Base-by-base conservation (phyloP, 2,329 filamentous ascomycete species). In the Chrysoporthe cubensis region DNA sequence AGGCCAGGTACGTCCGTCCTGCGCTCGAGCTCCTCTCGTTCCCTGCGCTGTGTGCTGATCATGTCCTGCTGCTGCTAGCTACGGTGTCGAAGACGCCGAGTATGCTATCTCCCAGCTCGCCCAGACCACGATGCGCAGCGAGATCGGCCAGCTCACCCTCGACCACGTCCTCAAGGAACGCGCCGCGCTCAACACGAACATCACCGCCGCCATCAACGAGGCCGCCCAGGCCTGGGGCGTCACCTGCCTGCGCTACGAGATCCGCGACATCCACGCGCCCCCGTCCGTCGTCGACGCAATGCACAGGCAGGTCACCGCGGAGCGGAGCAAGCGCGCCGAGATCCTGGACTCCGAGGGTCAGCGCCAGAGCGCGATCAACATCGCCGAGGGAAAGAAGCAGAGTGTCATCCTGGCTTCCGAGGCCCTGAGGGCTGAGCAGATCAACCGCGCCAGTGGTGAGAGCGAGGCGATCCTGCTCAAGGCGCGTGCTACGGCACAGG, bases 131-230 rank as follows among this genome's bases (percentile, higher is more conserved):
- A 99, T 99, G 96, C 93, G 96, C 75, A 96, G 92, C 76, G 96
- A 99, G 80, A 99, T 99, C 75, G 96, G 96, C 72, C 96, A 98
- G 80, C 86, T 99, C 69, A 92, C 93, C 0, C 91, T 99, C 74
- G 96, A 99, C 80, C 95, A 99, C 81, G 96, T 99, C 57, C 87
- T 99, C 68, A 98, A 98, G 79, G 96, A 99, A 85, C 93, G 96
- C 71, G 93, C 94, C 3, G 93, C 94, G 26, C 90, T 99, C 73
- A 99, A 99, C 84, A 94, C 89, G 72, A 98, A 99, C 82, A 99
- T 99, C 78, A 98, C 96, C n/a, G 91, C 93, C 67, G 95, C 96
- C 56, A 98, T 99, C 85, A 99, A 99, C 79, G 95, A 98, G 79
- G 96, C 96, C 1, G 95, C 96, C 4, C 91, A 96, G 75, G 95